Evolutionary conservation across 208 protist species (phyloP), one percentile per base, ranked within the genome.

Genomic region (Trypanosoma platydactyli): DNA sequence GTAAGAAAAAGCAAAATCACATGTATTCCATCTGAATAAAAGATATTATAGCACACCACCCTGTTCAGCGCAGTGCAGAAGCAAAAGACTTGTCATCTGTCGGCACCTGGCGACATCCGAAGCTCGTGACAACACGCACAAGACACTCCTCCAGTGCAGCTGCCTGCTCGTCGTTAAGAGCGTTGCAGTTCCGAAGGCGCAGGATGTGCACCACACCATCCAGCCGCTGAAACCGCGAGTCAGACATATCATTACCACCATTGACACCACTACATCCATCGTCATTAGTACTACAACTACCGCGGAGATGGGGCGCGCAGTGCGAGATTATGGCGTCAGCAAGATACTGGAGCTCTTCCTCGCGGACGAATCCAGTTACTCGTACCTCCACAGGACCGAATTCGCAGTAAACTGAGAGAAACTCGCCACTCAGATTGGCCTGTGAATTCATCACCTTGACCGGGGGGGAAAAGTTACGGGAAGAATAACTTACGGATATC

Each of bases 371-470:
- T 1, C 85, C 85, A 1, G 63, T 68, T 15, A 91, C 60, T 56
- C 73, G 71, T 29, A 88, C 64, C 24, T 79, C 77, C 15, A 82
- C 76, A 1, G 81, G 85, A 58, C 86, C 66, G 5, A 84, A 51
- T 27, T 86, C 80, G 66, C 86, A 88, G n/a, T 75, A 81, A 1
- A 91, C 74, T 20, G 84, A 67, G 11, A 91, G 76, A 33, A 81
- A 38, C 0, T 71, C 66, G 0, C 33, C 16, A 44, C 16, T 7
- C 0, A 18, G 51, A 5, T 38, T 29, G 6, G 22, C 12, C 56
- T 25, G 6, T 13, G 16, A 18, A 24, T 20, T 13, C 9, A 46
- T 20, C 16, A 16, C 5, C 16, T 30, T 15, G 22, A 6, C 38
- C 20, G 35, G 22, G 12, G 30, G 7, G 11, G 35, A 25, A 18